Evolutionary conservation across 2,329 filamentous ascomycete species (phyloP), one percentile per base, ranked within the genome.

Genomic region (Ophiostoma ulmi): DNA sequence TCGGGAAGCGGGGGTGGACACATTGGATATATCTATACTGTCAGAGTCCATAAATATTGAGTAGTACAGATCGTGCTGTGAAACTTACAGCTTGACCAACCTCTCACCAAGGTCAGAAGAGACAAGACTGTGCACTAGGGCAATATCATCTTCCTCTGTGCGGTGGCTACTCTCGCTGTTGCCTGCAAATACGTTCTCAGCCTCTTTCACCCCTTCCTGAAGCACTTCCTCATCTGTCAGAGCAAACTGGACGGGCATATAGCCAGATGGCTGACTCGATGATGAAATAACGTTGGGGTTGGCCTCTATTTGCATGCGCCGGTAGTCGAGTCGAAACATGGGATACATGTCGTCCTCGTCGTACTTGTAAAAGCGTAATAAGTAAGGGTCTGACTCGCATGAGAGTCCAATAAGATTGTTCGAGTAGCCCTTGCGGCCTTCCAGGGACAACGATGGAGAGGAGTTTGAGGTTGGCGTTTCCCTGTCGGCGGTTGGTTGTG

Each of bases 281-380:
- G 76, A 70, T 0, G 73, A 65, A 75, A 75, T 26, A 75, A 74
- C 13, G 75, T 61, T 3, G 74, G 75, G 11, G 69, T 41, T n/a
- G 69, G 70, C 3, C 73, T 17, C 3, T 26, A 61, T 26, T 73
- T 74, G 14, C n/a, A 58, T 58, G 22, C 52, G 52, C 8, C 75
- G 74, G 44, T 73, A 75, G 69, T 76, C 67, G 5, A 76, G 71
- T 0, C 74, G 73, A 68, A 75, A 76, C 75, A 76, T 76, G 61
- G 70, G 71, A 39, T 76, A 75, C 1, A 70, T 72, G 58, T 76
- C 75, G 26, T 69, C 52, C 5, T 52, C 31, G 65, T 76, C 72
- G 72, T 76, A 75, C 5, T 58, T 22, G 64, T 76, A 76, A 39
- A 74, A 69, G 13, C 74, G 75, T 5, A 76, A 52, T 6, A 76